Base-by-base conservation (phyloP, 106 monocot species). In the Allium fistulosum region DNA sequence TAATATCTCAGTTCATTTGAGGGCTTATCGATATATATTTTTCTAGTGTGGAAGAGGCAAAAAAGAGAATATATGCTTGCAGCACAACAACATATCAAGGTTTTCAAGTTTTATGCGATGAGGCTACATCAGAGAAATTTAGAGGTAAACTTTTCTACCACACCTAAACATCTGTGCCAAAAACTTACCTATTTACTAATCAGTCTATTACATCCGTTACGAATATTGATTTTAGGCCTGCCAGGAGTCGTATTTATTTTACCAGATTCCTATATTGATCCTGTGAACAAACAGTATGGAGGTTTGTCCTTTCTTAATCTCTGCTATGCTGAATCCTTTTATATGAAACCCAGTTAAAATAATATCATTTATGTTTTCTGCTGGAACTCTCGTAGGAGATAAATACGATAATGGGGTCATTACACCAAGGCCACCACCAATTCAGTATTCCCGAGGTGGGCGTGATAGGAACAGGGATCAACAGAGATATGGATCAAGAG, bases 341-440 rank as follows among this genome's bases (percentile, higher is more conserved):
- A 8, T 12, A 28, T 69, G 53, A 15, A 22, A 6, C 57, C 18
- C 48, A 17, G 10, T 9, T 11, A 37, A 11, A 16, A 37, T 26
- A 57, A 13, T 11, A 17, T 46, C 8, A 10, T 16, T 58, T 17
- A 27, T 58, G 11, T 69, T 69, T 46, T 11, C 46, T 47, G 27
- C 49, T 69, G 16, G 9, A 58, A 45, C 47, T 58, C 4, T 47
- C 61, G 52, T 70, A 99, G 97, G 92, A 27, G 97, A 99, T 71
- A 99, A 99, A 58, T 99, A 92, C 78, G 97, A 99, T 13, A 89
- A 90, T 66, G 92, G 97, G 7, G 84, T 92, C 47, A 99, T 99
- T 49, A 99, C 97, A 26, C 92, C 80, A 50, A 84, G 97, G 46
- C 97, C 92, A 11, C 97, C 97, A 16, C 92, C 97, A 46, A 70